Evolutionary conservation across 768 basidiomycete species (phyloP), one percentile per base, ranked within the genome.

Genomic region (Myochromella boudieri): DNA sequence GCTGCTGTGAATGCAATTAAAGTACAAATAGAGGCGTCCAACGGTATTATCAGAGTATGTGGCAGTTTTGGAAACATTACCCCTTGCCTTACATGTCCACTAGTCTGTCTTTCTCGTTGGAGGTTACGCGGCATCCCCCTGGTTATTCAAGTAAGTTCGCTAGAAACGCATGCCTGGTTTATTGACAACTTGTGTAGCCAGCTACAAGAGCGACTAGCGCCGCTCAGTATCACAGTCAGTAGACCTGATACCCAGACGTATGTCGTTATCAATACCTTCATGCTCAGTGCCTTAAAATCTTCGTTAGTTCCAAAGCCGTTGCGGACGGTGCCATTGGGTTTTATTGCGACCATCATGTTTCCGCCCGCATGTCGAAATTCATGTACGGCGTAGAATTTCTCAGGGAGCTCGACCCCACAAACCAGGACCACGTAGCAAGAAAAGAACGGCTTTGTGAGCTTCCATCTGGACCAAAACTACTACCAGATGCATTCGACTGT

Each of bases 351-450:
- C 89, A 90, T 51, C 84, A 89, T 55, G 89, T 91, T 45, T 85
- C 85, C 4, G 85, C 88, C 18, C 79, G 88, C 34, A 81, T 89
- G 70, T 85, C 86, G 24, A 87, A 76, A 60, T 89, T 78, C 58
- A 82, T 88, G 80, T 91, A 90, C 58, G 88, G 88, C 12, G 88
- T 90, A 37, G 87, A 90, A 62, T 89, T 81, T 59, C 68, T 89
- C 15, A 77, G 87, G 14, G 81, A 85, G 48, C 80, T 78, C 56
- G 78, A 91, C 60, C 66, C 75, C 2, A 69, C 69, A 27, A 82
- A 90, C 60, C 74, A 75, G 5, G 87, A 88, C 34, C 88, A 90
- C 56, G 63, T 80, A 39, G 63, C 76, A 2, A 76, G 87, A 46
- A 77, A 77, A 59, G 79, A 81, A 46, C 74, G 82, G 34, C 70